Evolutionary conservation across 2,329 filamentous ascomycete genomes (phyloP), one percentile per base, ranked within the genome.

Genomic region (Biscogniauxia marginata): DNA sequence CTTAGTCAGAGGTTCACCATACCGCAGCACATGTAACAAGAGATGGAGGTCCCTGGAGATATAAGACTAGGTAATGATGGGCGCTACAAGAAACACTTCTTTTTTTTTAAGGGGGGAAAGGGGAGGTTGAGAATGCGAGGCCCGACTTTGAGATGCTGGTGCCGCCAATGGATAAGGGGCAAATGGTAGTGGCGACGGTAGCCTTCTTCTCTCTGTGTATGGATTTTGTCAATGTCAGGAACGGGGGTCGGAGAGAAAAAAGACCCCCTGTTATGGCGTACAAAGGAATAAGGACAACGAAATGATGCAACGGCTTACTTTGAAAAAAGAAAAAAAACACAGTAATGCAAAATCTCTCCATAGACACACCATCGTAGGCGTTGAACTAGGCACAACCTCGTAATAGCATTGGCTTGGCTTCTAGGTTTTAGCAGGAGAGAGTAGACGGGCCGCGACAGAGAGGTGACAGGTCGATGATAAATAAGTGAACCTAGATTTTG

Each of bases 331-430:
- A 46, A 23, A n/a, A n/a, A 45, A n/a, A 45, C 4, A 22, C 50
- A 53, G 58, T 64, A 65, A 66, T 61, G 60, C 65, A 62, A 67
- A 61, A 59, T 59, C 61, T 55, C 63, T 63, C 63, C 53, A 67
- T 67, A 67, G 66, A 67, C 57, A 57, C 60, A 16, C n/a, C 30
- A 39, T 39, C 11, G 30, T 39, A 39, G 9, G 30, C 13, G 9
- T 39, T 39, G 13, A 39, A 39, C 9, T 16, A 39, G n/a, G 30
- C 30, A n/a, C 30, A n/a, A 30, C 7, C 11, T 8, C 30, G 3
- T 16, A 2, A 39, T 11, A 39, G 30, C 30, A 7, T 30, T 30
- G 7, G n/a, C n/a, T n/a, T n/a, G n/a, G n/a, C n/a, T n/a, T n/a
- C n/a, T n/a, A n/a, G n/a, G n/a, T n/a, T n/a, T n/a, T n/a, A n/a